Percentiles rank a stretch among this genome's conserved stretches.
These are phyloP conservation scores for Glomus cerebriforme DNA, from an alignment of 192 early-diverging fungal genomes.

Conservation along the genomic window DNA sequence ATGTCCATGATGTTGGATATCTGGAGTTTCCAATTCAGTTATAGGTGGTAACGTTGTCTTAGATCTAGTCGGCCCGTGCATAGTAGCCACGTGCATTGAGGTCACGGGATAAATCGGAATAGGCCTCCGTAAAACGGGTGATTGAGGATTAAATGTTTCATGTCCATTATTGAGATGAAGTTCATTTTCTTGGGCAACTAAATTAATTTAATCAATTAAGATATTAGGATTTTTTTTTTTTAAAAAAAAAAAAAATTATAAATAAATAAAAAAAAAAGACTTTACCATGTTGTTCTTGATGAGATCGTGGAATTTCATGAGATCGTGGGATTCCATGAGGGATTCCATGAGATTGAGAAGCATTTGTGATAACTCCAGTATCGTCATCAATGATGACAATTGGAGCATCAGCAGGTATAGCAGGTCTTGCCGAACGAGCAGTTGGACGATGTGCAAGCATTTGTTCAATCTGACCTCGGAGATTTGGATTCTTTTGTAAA, in stretches of 20 bases:
- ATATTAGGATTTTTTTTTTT: background rate
- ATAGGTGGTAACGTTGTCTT: too few species aligned
- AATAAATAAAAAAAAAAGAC: too few species aligned
- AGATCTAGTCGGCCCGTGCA: too few species aligned
- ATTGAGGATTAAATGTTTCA: too few species aligned
- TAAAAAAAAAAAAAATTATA: background rate
- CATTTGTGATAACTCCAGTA: background rate
- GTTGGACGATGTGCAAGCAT: background rate
- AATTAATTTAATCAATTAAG: background rate
- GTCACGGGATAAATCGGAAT: background rate
- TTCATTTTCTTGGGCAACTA: too few species aligned
- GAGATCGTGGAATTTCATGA: too few species aligned
- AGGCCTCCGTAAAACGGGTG: background rate
- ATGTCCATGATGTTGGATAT: too few species aligned
- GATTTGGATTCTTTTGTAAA: background rate
- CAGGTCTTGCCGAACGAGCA: background rate
- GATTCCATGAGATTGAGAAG: background rate
- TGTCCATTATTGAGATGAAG: too few species aligned
- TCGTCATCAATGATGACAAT: conserved; percentile 7
- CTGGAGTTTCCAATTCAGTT: background rate
- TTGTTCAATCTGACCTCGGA: background rate
- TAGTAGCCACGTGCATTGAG: background rate
- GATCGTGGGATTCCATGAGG: too few species aligned
- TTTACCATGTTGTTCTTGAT: background rate
- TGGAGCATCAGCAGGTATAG: background rate